phyloP scores from a whole-genome alignment of 1,284 basidiomycete species.

The Microbotryum scabiosae region DNA sequence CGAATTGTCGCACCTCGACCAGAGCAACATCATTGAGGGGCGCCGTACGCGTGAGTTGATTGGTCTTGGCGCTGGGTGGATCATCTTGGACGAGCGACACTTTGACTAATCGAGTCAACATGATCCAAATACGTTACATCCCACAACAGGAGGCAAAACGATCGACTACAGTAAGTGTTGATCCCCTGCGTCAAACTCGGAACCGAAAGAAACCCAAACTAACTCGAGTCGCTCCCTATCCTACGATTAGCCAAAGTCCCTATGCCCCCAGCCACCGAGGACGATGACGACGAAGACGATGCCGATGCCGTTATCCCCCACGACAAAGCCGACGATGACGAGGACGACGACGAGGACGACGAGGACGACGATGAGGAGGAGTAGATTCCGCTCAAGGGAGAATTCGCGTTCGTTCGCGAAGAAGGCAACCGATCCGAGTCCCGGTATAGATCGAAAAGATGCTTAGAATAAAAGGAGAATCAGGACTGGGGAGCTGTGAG shows the following conservation, averaged over 20 bases:
- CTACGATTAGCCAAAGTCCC: background rate
- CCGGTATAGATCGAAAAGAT: too few species aligned
- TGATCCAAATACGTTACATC: too few species aligned
- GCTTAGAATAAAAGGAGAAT: too few species aligned
- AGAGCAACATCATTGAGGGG: slow-evolving; percentile 22
- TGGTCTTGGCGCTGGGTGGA: background rate
- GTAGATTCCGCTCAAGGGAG: background rate
- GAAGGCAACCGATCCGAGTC: too few species aligned
- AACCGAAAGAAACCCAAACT: too few species aligned
- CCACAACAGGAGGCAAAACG: slow-evolving; percentile 17
- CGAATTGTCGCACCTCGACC: slow-evolving; percentile 19
- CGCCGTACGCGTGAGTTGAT: slow-evolving; percentile 14
- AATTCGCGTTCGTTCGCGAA: too few species aligned
- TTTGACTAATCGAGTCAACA: too few species aligned
- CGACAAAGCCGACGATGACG: slow-evolving; percentile 8
- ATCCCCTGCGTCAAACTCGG: background rate
- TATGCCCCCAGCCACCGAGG: background rate
- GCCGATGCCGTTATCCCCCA: background rate
- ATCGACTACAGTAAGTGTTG: slow-evolving; percentile 15
- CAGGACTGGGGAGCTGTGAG: too few species aligned
- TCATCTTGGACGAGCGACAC: too few species aligned
- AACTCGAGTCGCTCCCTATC: too few species aligned
- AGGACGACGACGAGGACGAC: slow-evolving; percentile 7
- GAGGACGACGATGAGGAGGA: slow-evolving; percentile 14
- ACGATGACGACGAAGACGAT: background rate